A percentile compares a stretch with the other conserved stretches of the same genome.
Evolutionary conservation across 2,329 filamentous ascomycete species (phyloP).

Genomic region (Calonectria hongkongensis): DNA sequence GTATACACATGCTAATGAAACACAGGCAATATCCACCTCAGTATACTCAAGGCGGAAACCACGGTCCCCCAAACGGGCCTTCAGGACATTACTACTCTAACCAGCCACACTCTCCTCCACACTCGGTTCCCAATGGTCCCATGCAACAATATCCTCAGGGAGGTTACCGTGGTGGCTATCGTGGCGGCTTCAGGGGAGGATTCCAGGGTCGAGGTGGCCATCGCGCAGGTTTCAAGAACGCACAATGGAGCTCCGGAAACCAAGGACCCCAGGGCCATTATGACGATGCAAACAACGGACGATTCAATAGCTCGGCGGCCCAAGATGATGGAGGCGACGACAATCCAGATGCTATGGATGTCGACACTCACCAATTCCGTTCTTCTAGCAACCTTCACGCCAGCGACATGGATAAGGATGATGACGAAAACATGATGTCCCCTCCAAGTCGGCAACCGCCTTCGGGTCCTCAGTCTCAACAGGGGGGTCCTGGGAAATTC

Average conservation of each 20-base stretch:
- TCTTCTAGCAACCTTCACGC: slow-evolving; percentile 37
- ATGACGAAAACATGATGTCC: slow-evolving; percentile 70
- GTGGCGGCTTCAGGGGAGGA: slow-evolving; percentile 77
- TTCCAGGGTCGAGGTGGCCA: slow-evolving; percentile 71
- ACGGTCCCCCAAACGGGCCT: slow-evolving; percentile 71
- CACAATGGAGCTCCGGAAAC: slow-evolving; percentile 79
- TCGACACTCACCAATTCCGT: slow-evolving; percentile 54
- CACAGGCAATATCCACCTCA: slow-evolving; percentile 77
- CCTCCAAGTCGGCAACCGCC: slow-evolving; percentile 73
- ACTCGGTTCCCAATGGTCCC: slow-evolving; percentile 74
- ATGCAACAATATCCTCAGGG: slow-evolving; percentile 71
- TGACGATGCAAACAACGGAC: slow-evolving; percentile 48
- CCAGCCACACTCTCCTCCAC: slow-evolving; percentile 69
- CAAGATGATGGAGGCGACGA: slow-evolving; percentile 43
- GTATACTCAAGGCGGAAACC: slow-evolving; percentile 71
- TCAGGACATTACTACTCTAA: slow-evolving; percentile 73
- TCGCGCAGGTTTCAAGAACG: slow-evolving; percentile 79
- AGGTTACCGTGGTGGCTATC: slow-evolving; percentile 66
- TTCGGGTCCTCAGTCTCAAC: slow-evolving; percentile 70
- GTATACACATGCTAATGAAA: slow-evolving; percentile 32
- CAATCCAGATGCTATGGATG: slow-evolving; percentile 44
- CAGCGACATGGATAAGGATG: slow-evolving; percentile 58
- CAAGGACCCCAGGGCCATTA: slow-evolving; percentile 50
- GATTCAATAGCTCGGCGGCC: slow-evolving; percentile 42
- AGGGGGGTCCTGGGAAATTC: slow-evolving; percentile 79